Percentiles rank a stretch among this genome's conserved stretches.
phyloP scores from a whole-genome alignment of 163 green algal genomes.

The Prototheca cutis region DNA sequence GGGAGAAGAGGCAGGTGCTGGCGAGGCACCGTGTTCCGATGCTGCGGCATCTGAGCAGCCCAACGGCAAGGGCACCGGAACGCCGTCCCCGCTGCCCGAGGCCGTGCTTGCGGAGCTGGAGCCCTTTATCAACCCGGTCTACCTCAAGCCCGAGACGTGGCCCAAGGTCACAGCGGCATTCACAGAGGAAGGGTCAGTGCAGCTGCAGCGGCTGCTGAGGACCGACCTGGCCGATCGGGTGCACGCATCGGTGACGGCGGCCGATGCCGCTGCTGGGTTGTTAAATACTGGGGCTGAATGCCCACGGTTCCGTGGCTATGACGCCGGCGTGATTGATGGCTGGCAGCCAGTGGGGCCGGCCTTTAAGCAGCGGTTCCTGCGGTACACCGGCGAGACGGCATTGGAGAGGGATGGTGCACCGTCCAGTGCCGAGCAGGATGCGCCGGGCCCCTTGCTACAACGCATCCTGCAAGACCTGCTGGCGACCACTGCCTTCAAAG shows the following conservation, averaged over 20 bases:
- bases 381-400: slow-evolving; percentile 5
- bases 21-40: too few relatives aligned
- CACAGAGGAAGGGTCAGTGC: slow-evolving; percentile 54
- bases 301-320: slow-evolving; percentile 30
- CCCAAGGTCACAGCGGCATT: slow-evolving; percentile 44
- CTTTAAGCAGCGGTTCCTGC: slow-evolving; percentile 78
- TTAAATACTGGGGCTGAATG: too few relatives aligned
- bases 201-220: slow-evolving; percentile 62
- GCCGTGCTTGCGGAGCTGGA: slow-evolving; percentile 42
- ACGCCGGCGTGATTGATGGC: slow-evolving; percentile 17
- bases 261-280: slow-evolving; percentile 39
- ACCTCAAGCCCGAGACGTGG: slow-evolving; percentile 36
- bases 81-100: slow-evolving; percentile 19
- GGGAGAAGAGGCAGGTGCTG: too few relatives aligned
- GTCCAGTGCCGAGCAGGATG: too few relatives aligned
- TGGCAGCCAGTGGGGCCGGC: slow-evolving; percentile 48
- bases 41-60: too few relatives aligned
- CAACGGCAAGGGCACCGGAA: too few relatives aligned
- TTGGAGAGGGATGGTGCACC: not conserved
- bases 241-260: not conserved
- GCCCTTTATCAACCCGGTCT: slow-evolving; percentile 50
- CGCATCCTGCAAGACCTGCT: slow-evolving; percentile 45
- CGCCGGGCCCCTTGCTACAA: slow-evolving; percentile 27
- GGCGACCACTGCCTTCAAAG: slow-evolving; percentile 36
- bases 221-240: slow-evolving; percentile 30